Conservation (phyloP, 2,329 filamentous ascomycete species). For the Penicillium janthinellum region DNA sequence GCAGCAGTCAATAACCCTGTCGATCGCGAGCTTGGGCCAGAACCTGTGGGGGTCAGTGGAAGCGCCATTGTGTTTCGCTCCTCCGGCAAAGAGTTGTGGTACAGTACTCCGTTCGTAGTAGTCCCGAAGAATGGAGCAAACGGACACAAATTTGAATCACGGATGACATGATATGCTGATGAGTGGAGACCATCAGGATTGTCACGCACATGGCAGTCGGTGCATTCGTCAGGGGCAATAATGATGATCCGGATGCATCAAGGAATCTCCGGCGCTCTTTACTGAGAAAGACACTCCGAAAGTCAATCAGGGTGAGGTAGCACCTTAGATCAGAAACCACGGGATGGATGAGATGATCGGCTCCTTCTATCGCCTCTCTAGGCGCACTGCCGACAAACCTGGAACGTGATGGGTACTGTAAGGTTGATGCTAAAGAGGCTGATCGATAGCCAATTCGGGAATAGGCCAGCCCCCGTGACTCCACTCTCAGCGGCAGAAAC, state of each 20-base stretch:
- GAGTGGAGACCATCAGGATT: not conserved
- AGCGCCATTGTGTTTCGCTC: conserved; percentile 5
- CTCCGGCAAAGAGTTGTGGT: conserved; percentile 1
- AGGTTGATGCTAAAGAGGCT: conserved; percentile 1
- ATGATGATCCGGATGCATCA: no score
- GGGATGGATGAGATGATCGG: not conserved
- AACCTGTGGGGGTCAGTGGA: not conserved
- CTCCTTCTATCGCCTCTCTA: not conserved
- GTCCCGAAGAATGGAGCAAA: not conserved
- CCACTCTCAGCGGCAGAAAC: not conserved
- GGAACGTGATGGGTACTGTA: not conserved
- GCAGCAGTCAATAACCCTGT: conserved; percentile 15
- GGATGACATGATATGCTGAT: not conserved
- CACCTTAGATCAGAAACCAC: not conserved
- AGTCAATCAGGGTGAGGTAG: not conserved
- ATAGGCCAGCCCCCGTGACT: not conserved
- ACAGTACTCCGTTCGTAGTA: not conserved
- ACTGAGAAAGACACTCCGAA: not conserved
- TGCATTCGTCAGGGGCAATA: no score
- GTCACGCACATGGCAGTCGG: not conserved
- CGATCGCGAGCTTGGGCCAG: conserved; percentile 14
- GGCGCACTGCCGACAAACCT: not conserved
- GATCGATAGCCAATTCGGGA: not conserved
- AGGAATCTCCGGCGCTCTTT: no score
- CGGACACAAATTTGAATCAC: conserved; percentile 4